phyloP scores from a whole-genome alignment of 164 flowering plant genomes.

The Euptelea pleiosperma region DNA sequence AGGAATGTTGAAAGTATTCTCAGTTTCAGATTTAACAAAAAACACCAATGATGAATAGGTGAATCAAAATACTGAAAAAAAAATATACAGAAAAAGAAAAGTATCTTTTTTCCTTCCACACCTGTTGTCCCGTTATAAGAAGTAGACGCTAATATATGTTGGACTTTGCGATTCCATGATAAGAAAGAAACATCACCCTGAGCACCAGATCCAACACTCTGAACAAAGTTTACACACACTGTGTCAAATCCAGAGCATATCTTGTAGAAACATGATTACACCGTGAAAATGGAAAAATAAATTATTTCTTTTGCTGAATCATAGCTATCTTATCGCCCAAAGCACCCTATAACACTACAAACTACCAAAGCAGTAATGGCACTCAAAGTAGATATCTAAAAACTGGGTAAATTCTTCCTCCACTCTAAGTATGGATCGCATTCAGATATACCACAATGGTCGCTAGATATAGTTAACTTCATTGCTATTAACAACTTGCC shows the following conservation, averaged over 20 bases:
- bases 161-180: constrained; percentile 94
- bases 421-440: too few relatives aligned
- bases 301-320: too few relatives aligned
- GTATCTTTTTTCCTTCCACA: constrained; percentile 30
- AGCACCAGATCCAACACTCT: constrained; percentile 86
- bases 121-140: constrained; percentile 89
- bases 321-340: neutral
- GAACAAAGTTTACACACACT: constrained; percentile 22
- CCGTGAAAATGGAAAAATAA: neutral
- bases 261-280: neutral
- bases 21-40: neutral
- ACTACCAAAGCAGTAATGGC: too few relatives aligned
- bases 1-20: constrained; percentile 14
- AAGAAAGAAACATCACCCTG: constrained; percentile 91
- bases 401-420: too few relatives aligned
- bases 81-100: neutral
- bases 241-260: neutral
- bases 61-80: neutral
- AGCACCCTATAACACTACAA: neutral
- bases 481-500: neutral
- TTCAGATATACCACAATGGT: neutral
- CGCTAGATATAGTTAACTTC: neutral
- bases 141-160: constrained; percentile 86
- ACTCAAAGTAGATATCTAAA: too few relatives aligned
- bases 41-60: neutral